Base-by-base conservation (phyloP, 1,284 basidiomycete species). In the Phlebopus sp. region DNA sequence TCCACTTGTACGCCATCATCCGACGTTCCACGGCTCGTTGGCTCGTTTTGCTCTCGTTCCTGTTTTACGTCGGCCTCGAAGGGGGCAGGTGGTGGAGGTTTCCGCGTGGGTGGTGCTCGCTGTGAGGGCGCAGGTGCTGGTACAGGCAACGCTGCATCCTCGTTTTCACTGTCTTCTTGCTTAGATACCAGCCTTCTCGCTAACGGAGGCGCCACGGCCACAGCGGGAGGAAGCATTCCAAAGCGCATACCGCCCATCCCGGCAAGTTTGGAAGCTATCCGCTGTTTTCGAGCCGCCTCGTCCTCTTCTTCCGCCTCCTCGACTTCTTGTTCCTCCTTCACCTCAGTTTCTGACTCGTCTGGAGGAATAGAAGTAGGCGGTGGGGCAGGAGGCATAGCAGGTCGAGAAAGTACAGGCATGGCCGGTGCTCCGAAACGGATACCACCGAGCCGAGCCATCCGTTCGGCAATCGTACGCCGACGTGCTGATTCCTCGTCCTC, bases 361-460 rank as follows among this genome's bases (percentile, higher is more conserved):
- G 54, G 65, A 14, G 61, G 64, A 17, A 63, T 67, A 15, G 70
- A 70, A 2, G 72, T 70, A 21, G 60, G 60, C 8, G 62, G 63
- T 1, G 65, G 59, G 10, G 71, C 63, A 17, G 74, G 64, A 1
- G 73, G 68, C 2, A 75, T 62, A 4, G 74, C 67, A 1, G 75
- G 72, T 25, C 71, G 73, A 43, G 66, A 67, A 17, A 69, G 63
- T 5, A 74, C 67, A 17, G 75, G 76, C 31, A 69, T 66, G 10
- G 78, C 78, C 15, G 76, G 78, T 4, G 74, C 81, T 3, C 86
- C 86, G 53, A 90, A 84, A 51, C 74, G 76, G 55, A 90, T 79
- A 2, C 83, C 86, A 23, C 87, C 86, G 2, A 90, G 69, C 55
- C 79, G 85, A 0, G 87, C 87, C 86, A 90, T 88, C 4, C 87